A percentile compares a stretch with the other conserved stretches of the same genome.
These are phyloP conservation scores for Apocynum venetum DNA, from an alignment of 257 asterid species.

Conservation along the genomic window DNA sequence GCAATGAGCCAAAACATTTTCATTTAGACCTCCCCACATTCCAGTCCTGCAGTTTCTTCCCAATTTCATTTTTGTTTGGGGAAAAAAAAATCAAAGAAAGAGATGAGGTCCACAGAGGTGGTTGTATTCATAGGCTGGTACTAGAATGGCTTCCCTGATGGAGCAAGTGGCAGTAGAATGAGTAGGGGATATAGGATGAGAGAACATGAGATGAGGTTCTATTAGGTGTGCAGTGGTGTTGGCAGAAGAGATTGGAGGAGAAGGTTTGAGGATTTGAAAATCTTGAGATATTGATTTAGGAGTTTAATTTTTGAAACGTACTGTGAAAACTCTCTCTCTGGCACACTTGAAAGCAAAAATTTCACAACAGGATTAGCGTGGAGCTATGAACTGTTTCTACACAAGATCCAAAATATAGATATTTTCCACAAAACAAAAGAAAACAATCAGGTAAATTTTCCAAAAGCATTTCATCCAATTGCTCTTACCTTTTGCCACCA, in stretches of 20 bases:
- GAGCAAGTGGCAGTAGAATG: background rate
- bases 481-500: constrained; percentile 43
- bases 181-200: background rate
- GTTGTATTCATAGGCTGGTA: background rate
- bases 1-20: background rate
- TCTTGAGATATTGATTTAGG: background rate
- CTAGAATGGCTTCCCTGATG: background rate
- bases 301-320: background rate
- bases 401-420: too few relatives aligned
- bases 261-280: background rate
- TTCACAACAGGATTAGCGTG: background rate
- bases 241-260: background rate
- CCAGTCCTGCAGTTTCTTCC: background rate
- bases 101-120: background rate
- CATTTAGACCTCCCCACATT: background rate
- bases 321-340: background rate
- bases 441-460: constrained; percentile 29
- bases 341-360: background rate
- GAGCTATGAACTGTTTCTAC: background rate
- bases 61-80: background rate
- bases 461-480: constrained; percentile 30
- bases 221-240: background rate
- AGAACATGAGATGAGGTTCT: background rate
- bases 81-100: background rate
- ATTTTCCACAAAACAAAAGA: background rate